Base-by-base conservation (phyloP, 805 yeast genomes). In the Zygoascus ofunaensis region DNA sequence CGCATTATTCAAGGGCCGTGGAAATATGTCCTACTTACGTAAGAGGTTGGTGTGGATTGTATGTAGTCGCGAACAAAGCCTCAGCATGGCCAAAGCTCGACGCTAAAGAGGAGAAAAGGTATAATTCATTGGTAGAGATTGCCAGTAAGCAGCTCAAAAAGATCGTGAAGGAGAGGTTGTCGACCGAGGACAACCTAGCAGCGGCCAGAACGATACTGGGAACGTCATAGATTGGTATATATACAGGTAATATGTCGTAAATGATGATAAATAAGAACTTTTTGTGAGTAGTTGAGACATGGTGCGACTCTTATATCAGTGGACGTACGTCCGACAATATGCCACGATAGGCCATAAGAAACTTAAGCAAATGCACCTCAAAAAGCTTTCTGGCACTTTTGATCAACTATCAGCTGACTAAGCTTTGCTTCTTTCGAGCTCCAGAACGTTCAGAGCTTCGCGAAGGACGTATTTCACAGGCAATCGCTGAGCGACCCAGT, bases 41-140 rank as follows among this genome's bases (percentile, higher is more conserved):
- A 18, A 72, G 86, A 51, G 82, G 86, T 14, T 89, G 95, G 95
- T 60, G 74, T 28, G 89, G 90, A 1, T 62, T 84, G 2, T 69
- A 68, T 35, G 54, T 70, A 8, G 59, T 74, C 2, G 48, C 68
- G 3, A 44, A 53, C 26, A 57, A 59, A 42, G 34, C 65, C 30
- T 51, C 49, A 21, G 51, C 51, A 24, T 44, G 47, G 47, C 57
- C 56, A 14, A 50, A 52, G 36, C 36, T 55, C 17, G 35, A 49
- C 8, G 33, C 37, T 14, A 44, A 49, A 15, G 62, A 57, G 12
- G 55, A 53, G 20, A 49, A 44, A 23, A 47, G 52, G 43, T 60
- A 66, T 47, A 48, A 55, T 12, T 54, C 60, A 39, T 55, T 78
- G 19, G 40, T 56, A n/a, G 49, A 50, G 2, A 55, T 76, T 37